Evolutionary conservation across 805 yeast genomes (phyloP).

Genomic region (Ogataea allantospora): DNA sequence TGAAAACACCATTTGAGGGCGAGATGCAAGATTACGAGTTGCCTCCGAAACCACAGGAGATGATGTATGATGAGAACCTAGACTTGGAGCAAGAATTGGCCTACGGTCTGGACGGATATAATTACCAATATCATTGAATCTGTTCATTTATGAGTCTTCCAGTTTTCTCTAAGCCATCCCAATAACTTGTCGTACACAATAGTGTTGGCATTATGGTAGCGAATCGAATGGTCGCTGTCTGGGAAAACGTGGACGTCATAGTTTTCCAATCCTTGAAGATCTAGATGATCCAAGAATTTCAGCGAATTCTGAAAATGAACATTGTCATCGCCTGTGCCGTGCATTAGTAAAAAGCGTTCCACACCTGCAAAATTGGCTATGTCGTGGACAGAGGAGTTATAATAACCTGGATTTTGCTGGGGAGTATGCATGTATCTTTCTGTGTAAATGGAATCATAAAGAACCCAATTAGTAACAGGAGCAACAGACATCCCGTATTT

Average conservation of each 20-base stretch:
- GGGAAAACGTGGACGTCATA: constrained; percentile 79
- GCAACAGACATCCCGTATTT: constrained; percentile 94
- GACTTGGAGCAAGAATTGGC: constrained; percentile 66
- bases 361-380: constrained; percentile 53
- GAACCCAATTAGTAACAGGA: constrained; percentile 93
- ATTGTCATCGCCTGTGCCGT: constrained; percentile 96
- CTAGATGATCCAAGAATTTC: constrained; percentile 71
- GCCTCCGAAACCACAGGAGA: constrained; percentile 66
- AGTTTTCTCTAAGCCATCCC: constrained; percentile 64
- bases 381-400: constrained; percentile 52
- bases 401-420: constrained; percentile 57
- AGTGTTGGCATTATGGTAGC: constrained; percentile 69
- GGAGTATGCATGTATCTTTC: constrained; percentile 94
- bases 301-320: constrained; percentile 92
- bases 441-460: constrained; percentile 90
- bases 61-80: constrained; percentile 30
- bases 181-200: constrained; percentile 68
- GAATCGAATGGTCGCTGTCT: constrained; percentile 73
- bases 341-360: constrained; percentile 80
- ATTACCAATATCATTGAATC: constrained; percentile 12
- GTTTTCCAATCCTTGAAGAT: constrained; percentile 75
- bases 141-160: constrained; percentile 23
- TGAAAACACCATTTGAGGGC: constrained; percentile 45
- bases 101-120: constrained; percentile 60
- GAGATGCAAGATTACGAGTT: constrained; percentile 47